Base-by-base conservation (phyloP, 768 basidiomycete genomes). In the Leccinellum rugosiceps region DNA sequence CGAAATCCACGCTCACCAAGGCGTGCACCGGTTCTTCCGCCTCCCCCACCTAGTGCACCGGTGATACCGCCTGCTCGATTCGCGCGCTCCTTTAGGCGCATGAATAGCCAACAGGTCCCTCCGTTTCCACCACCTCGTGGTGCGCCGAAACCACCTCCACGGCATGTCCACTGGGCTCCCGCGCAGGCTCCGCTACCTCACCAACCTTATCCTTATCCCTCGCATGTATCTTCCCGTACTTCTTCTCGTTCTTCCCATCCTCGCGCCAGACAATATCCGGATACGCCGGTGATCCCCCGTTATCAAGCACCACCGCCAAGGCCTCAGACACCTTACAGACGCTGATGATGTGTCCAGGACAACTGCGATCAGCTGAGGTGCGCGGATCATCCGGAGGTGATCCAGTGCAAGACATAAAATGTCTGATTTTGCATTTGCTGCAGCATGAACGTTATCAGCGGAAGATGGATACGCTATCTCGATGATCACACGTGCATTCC, bases 101-200 rank as follows among this genome's bases (percentile, higher is more conserved):
- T 50, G 34, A 44, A 21, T 15, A 32, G 45, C 26, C 63, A 59
- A 1, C 58, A 50, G 7, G 58, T 43, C 2, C 68, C 66, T 28
- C 56, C 68, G 0, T 65, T 60, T 45, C 67, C 67, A 3, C 61
- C 64, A 6, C 68, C 68, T 55, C 64, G 64, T 30, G 64, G 66
- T 8, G 58, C 30, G 23, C 13, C 57, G 1, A 62, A 34, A 45
- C 31, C 54, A 10, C 65, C 59, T 21, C 53, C 66, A 34, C 54
- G 68, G 31, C 68, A 66, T 50, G 68, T 69, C 5, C 68, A 69
- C 56, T 69, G 68, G 68, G 68, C 64, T 1, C 68, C 68, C 23
- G 66, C 68, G n/a, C 68, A 69, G 52, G 68, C 66, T 1, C 59
- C 66, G 9, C 55, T 65, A 0, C 68, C 68, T 7, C 19, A 57